Percentiles rank a stretch among this genome's conserved stretches.
These are phyloP conservation scores for Zangia roseola DNA, from an alignment of 768 basidiomycete genomes.

Conservation along the genomic window DNA sequence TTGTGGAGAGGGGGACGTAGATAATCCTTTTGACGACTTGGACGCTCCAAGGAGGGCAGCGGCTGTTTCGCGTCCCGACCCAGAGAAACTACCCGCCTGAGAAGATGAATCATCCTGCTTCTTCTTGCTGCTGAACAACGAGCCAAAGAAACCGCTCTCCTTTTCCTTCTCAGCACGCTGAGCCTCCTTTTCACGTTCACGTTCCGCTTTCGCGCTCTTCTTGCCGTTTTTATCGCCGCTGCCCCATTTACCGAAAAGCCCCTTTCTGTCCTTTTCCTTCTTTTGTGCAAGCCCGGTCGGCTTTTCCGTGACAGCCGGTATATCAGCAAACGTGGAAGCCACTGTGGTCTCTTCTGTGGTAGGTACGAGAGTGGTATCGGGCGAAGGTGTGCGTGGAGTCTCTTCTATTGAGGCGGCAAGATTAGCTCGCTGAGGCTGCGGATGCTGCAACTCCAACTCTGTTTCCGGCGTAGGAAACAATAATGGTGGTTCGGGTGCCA, in stretches of 20 bases:
- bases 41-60: constrained; percentile 83
- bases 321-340: constrained; percentile 23
- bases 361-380: constrained; percentile 36
- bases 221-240: constrained; percentile 55
- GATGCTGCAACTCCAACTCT: constrained; percentile 61
- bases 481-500: constrained; percentile 26
- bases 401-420: constrained; percentile 30
- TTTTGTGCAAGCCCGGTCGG: constrained; percentile 37
- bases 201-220: constrained; percentile 46
- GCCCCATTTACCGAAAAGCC: constrained; percentile 65
- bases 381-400: constrained; percentile 62
- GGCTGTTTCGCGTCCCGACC: constrained; percentile 81
- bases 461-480: constrained; percentile 35
- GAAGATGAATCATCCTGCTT: constrained; percentile 73
- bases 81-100: constrained; percentile 31
- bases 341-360: constrained; percentile 28
- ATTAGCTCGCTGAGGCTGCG: constrained; percentile 56
- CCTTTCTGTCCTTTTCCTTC: constrained; percentile 75
- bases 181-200: constrained; percentile 48
- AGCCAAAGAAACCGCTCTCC: constrained; percentile 79
- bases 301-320: constrained; percentile 19
- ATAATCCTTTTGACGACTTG: constrained; percentile 70
- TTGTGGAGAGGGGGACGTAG: constrained; percentile 59
- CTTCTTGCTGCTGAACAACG: constrained; percentile 83
- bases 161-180: constrained; percentile 50